These are phyloP conservation scores for Penicillium diatomitis DNA, from an alignment of 495 filamentous ascomycete genomes.

Conservation along the genomic window DNA sequence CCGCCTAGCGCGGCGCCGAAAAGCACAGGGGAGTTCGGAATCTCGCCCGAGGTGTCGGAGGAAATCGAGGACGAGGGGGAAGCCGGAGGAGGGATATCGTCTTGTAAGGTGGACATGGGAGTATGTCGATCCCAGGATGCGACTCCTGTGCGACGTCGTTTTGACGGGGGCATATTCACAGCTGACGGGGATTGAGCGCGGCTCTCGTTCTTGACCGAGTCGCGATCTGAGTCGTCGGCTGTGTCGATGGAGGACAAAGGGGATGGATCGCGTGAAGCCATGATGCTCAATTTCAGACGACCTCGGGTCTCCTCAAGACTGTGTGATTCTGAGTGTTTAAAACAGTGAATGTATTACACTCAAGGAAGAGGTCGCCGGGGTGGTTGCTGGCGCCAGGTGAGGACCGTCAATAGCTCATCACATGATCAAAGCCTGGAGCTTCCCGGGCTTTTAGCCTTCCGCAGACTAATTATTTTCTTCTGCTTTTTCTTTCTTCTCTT, in stretches of 20 bases:
- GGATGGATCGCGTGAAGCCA: conserved; percentile 38
- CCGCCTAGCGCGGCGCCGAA: conserved; percentile 39
- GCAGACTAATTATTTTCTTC: neutral
- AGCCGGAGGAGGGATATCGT: conserved; percentile 31
- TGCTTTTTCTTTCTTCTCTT: neutral
- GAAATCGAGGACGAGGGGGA: conserved; percentile 56
- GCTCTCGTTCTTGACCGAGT: conserved; percentile 38
- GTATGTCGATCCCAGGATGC: conserved; percentile 43
- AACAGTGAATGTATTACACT: neutral
- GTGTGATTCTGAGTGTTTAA: no score
- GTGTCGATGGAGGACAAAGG: conserved; percentile 44
- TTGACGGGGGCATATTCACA: conserved; percentile 41
- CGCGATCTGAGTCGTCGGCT: conserved; percentile 39
- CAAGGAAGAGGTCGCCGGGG: neutral
- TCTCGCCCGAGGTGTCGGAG: conserved; percentile 76
- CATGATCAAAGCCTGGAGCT: conserved; percentile 14
- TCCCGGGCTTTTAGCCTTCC: no score
- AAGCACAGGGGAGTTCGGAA: conserved; percentile 43
- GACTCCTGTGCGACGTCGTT: conserved; percentile 42
- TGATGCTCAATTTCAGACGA: conserved; percentile 8
- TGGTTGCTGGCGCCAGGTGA: conserved; percentile 1
- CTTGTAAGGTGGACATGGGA: conserved; percentile 34
- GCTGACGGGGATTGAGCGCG: conserved; percentile 31
- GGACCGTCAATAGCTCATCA: conserved; percentile 5
- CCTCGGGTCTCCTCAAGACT: no score